Evolutionary conservation across 192 early-diverging fungal genomes (phyloP), one percentile per base, ranked within the genome.

Genomic region (Jimgerdemannia lactiflua): DNA sequence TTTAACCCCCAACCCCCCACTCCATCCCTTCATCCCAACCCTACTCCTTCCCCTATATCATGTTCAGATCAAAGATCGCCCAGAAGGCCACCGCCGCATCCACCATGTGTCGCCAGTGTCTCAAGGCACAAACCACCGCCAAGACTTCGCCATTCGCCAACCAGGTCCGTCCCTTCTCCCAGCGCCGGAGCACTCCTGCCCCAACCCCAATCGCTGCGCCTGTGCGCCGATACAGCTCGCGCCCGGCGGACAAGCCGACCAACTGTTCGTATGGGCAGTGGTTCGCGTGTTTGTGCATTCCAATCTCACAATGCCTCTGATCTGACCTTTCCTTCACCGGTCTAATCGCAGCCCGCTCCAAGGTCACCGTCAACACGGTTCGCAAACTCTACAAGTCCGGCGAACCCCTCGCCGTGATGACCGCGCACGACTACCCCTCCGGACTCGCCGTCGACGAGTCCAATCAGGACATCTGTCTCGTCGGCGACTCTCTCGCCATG

Each of bases 401-500:
- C 39, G 91, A 90, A 73, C 95, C 95, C 9, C 95, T 99, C 64
- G 88, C 95, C 0, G 88, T 98, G 82, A 93, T 98, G 91, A 99
- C 98, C 2, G 98, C 98, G 4, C 92, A 96, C 76, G 97, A 99
- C 84, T 99, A 98, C 74, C 96, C 98, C 49, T 93, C 95, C 14
- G 92, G 91, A 3, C 80, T 95, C 40, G 87, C 96, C 19, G 91
- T 88, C 69, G 97, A 98, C 70, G 87, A 90, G 49, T 86, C 93
- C 0, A 94, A 92, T 17, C 88, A 96, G 72, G 98, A 99, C 74
- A 89, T 95, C 77, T 86, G 86, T 70, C 88, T 99, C 8, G 96
- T 99, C 3, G 98, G 98, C 19, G 98, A 98, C 81, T 95, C 94
- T 3, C 83, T 98, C 69, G 98, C 96, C 11, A 99, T 99, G 98